A percentile compares a stretch with the other conserved stretches of the same genome.
Evolutionary conservation across 2,329 filamentous ascomycete genomes (phyloP).

Genomic region (Pseudovirgaria hyperparasitica): DNA sequence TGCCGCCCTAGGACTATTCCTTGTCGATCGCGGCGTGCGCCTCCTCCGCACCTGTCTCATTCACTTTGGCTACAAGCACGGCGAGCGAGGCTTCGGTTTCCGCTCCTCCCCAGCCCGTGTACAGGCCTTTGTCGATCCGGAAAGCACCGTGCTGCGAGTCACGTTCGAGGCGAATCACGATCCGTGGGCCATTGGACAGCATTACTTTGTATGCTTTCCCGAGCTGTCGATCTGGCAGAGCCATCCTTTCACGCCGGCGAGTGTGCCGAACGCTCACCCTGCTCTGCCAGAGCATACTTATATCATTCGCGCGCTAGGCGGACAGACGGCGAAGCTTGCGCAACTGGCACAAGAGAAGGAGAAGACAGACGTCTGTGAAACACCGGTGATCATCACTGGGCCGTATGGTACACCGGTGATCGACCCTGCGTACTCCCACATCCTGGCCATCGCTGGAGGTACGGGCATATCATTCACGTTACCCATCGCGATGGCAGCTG

Average conservation of each 20-base stretch:
- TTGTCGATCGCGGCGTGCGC: constrained; percentile 49
- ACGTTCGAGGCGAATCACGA: constrained; percentile 51
- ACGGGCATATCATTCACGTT: constrained; percentile 26
- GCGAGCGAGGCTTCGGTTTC: constrained; percentile 38
- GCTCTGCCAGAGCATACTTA: constrained; percentile 16
- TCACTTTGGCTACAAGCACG: constrained; percentile 43
- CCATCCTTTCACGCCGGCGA: constrained; percentile 57
- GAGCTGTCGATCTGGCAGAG: constrained; percentile 58
- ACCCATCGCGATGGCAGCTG: constrained; percentile 18
- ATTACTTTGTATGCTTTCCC: constrained; percentile 59
- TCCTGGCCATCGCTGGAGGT: constrained; percentile 23
- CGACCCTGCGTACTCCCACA: constrained; percentile 11
- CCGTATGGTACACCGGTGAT: constrained; percentile 21
- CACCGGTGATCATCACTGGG: constrained; percentile 20
- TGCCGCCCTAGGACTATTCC: constrained; percentile 51
- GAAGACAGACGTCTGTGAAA: constrained; percentile 9
- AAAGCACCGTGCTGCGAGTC: constrained; percentile 45
- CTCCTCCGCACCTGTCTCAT: constrained; percentile 45
- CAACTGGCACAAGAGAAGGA: constrained; percentile 13
- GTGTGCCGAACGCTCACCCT: constrained; percentile 31
- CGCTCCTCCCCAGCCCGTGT: constrained; percentile 38
- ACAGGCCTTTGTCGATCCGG: constrained; percentile 37
- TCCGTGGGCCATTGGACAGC: constrained; percentile 54
- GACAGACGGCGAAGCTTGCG: constrained; percentile 21
- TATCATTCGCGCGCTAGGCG: constrained; percentile 21